These are phyloP conservation scores for Larix kaempferi DNA, from an alignment of 75 land plant genomes.

Conservation along the genomic window DNA sequence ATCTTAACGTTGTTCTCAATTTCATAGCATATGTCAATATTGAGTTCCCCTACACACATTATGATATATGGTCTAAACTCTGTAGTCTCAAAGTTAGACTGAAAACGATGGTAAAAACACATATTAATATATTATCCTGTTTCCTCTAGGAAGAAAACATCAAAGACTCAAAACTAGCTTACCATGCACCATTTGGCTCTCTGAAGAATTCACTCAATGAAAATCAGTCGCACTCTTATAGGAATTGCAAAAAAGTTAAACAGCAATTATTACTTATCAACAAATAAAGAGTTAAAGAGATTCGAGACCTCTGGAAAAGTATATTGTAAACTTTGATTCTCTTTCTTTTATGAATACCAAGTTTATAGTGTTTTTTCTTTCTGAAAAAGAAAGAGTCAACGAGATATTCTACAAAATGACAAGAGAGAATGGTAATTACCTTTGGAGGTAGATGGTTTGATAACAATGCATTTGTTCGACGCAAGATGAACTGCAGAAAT, in stretches of 20 bases:
- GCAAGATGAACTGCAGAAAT: conserved; percentile 80
- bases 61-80: too few species aligned
- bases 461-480: conserved; percentile 89
- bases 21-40: background rate
- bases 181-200: background rate
- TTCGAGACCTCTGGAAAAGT: too few species aligned
- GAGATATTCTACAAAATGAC: background rate
- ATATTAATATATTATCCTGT: background rate
- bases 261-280: background rate
- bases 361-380: too few species aligned
- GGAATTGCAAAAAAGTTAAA: background rate
- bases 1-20: background rate
- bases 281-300: background rate
- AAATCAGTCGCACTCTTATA: background rate
- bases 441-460: conserved; percentile 99
- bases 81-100: background rate
- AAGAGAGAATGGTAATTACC: conserved; percentile 34
- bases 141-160: background rate
- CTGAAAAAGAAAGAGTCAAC: background rate
- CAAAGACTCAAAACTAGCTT: background rate
- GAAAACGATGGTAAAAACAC: background rate
- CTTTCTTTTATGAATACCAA: too few species aligned
- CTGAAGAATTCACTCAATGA: background rate
- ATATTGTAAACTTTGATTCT: too few species aligned
- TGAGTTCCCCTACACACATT: background rate